Percentiles rank a stretch among this genome's conserved stretches.
These are phyloP conservation scores for Diophrys appendiculata DNA, from an alignment of 73 alveolate species.

Conservation along the genomic window DNA sequence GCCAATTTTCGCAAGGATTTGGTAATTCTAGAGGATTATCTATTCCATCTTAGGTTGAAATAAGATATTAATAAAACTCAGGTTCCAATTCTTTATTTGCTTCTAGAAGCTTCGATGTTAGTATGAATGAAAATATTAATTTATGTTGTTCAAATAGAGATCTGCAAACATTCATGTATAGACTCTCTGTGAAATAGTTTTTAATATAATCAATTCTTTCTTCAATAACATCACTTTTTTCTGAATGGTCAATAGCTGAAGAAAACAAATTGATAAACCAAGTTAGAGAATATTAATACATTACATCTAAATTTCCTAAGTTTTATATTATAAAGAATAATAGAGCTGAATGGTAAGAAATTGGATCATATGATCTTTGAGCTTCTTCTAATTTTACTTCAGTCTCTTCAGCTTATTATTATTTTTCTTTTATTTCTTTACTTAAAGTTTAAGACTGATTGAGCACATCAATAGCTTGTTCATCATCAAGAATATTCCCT, in stretches of 20 bases:
- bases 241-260: slow-evolving; percentile 82
- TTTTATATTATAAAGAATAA: slow-evolving; percentile 78
- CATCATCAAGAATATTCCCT: slow-evolving; percentile 65
- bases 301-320: slow-evolving; percentile 77
- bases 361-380: slow-evolving; percentile 80
- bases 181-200: slow-evolving; percentile 77
- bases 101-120: slow-evolving; percentile 74
- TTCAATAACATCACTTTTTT: slow-evolving; percentile 83
- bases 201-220: slow-evolving; percentile 79
- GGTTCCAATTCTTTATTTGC: slow-evolving; percentile 36
- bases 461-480: slow-evolving; percentile 89
- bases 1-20: slow-evolving; percentile 54
- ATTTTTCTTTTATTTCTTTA: slow-evolving; percentile 83
- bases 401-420: slow-evolving; percentile 84
- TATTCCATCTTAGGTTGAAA: slow-evolving; percentile 32
- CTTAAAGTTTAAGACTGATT: slow-evolving; percentile 80
- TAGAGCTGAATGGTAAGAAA: slow-evolving; percentile 77
- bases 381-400: slow-evolving; percentile 88
- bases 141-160: slow-evolving; percentile 96
- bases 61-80: slow-evolving; percentile 33
- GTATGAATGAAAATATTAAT: slow-evolving; percentile 96
- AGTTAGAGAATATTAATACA: slow-evolving; percentile 87
- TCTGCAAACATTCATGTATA: slow-evolving; percentile 90
- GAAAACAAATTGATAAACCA: slow-evolving; percentile 83
- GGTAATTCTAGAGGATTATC: slow-evolving; percentile 24